Conservation (phyloP, 768 basidiomycete species). For the Mycena polygramma region DNA sequence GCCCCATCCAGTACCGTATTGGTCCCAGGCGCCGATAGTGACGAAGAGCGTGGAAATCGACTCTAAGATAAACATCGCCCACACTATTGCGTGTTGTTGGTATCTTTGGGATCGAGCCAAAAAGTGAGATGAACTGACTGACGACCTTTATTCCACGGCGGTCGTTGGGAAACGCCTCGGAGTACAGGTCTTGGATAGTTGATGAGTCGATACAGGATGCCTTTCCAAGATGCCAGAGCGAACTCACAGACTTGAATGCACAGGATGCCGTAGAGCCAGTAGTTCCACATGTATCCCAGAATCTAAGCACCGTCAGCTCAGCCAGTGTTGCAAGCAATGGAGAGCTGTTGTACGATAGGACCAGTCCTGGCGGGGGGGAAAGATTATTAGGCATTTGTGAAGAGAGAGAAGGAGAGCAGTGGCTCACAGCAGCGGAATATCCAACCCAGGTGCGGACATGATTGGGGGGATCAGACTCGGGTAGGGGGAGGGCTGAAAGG, state of each 20-base stretch:
- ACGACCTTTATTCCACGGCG: constrained; percentile 15
- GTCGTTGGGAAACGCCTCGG: constrained; percentile 27
- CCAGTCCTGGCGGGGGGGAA: constrained; percentile 12
- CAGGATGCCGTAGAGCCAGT: constrained; percentile 28
- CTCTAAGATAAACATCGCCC: constrained; percentile 30
- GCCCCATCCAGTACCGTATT: constrained; percentile 35
- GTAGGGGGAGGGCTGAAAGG: too few relatives aligned
- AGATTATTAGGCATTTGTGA: background rate
- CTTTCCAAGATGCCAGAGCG: background rate
- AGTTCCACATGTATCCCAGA: constrained; percentile 35
- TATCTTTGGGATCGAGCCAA: too few relatives aligned
- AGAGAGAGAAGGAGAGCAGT: background rate
- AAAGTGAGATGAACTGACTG: background rate
- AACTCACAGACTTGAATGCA: constrained; percentile 31
- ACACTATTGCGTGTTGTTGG: constrained; percentile 18
- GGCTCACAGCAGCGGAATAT: constrained; percentile 21
- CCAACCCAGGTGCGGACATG: background rate
- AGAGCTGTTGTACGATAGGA: constrained; percentile 9
- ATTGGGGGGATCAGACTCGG: too few relatives aligned
- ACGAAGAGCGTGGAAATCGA: constrained; percentile 30
- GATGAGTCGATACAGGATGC: background rate
- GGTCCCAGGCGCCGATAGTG: constrained; percentile 37
- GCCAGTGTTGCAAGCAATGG: background rate
- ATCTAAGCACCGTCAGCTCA: constrained; percentile 15
- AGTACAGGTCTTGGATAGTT: constrained; percentile 29